Evolutionary conservation across 805 yeast species (phyloP).

Genomic region (Candida easanensis): DNA sequence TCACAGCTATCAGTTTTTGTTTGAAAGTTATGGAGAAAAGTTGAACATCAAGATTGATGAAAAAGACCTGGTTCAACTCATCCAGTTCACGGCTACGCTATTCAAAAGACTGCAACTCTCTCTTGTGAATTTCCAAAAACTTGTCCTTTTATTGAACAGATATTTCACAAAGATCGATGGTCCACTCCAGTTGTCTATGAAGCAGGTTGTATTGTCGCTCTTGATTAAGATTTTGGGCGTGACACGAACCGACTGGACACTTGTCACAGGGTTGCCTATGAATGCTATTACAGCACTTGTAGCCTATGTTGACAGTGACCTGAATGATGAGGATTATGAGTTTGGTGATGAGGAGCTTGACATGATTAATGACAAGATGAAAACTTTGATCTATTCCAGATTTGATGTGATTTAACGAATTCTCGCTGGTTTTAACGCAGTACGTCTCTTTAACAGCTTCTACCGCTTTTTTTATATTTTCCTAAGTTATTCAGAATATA

Average conservation of each 20-base stretch:
- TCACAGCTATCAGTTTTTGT: conserved; percentile 14
- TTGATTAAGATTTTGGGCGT: conserved; percentile 9
- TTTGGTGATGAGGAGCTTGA: conserved; percentile 15
- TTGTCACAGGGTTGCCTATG: conserved; percentile 15
- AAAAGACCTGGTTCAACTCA: conserved; percentile 1
- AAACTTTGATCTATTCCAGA: conserved; percentile 18
- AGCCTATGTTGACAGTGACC: conserved; percentile 2
- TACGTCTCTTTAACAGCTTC: background rate
- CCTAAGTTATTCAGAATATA: too few species aligned
- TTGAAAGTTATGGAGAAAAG: conserved; percentile 10
- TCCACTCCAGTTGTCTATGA: conserved; percentile 11
- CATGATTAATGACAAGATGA: conserved; percentile 23
- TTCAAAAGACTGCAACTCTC: conserved; percentile 15
- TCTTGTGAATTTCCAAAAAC: conserved; percentile 12
- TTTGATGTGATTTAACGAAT: conserved; percentile 19
- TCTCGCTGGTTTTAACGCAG: background rate
- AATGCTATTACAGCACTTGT: conserved; percentile 1
- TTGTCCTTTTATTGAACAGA: conserved; percentile 11
- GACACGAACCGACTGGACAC: conserved; percentile 11
- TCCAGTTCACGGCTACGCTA: conserved; percentile 12
- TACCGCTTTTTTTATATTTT: background rate
- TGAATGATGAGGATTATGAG: conserved; percentile 8
- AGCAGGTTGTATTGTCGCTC: conserved; percentile 14
- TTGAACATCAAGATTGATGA: background rate
- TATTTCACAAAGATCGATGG: conserved; percentile 6